Conservation (phyloP, 1,139 yeast genomes). For the Candida sojae region DNA sequence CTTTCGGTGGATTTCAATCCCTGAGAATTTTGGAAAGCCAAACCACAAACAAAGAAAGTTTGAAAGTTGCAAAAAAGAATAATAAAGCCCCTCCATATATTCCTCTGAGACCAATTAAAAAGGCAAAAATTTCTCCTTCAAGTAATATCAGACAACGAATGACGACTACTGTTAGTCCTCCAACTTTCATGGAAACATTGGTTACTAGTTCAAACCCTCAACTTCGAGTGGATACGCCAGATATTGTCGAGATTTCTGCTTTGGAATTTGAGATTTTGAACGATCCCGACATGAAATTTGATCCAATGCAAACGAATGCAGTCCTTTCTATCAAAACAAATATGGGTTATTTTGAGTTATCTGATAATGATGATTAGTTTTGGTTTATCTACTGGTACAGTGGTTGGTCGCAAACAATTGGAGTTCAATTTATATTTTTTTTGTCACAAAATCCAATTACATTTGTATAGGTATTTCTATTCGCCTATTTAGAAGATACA, state of each 20-base stretch:
- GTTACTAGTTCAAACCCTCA: neutral
- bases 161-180: too few species aligned
- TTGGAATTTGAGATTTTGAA: neutral
- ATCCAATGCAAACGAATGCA: neutral
- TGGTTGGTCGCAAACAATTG: too few species aligned
- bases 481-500: too few species aligned
- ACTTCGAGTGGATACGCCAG: neutral
- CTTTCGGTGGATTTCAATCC: neutral
- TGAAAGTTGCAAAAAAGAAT: neutral
- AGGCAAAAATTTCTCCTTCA: neutral
- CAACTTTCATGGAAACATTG: too few species aligned
- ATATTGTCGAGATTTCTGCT: neutral
- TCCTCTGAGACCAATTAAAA: constrained; percentile 19
- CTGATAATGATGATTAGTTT: neutral
- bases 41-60: neutral
- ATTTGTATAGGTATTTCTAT: too few species aligned
- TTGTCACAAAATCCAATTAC: too few species aligned
- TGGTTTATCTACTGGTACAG: too few species aligned
- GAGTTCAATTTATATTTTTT: too few species aligned
- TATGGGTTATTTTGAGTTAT: neutral
- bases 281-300: neutral
- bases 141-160: too few species aligned
- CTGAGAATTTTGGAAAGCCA: neutral
- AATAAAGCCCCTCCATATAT: constrained; percentile 31
- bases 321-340: neutral